Evolutionary conservation across 2,329 filamentous ascomycete species (phyloP), one percentile per base, ranked within the genome.

Genomic region (Alternaria brassicae): DNA sequence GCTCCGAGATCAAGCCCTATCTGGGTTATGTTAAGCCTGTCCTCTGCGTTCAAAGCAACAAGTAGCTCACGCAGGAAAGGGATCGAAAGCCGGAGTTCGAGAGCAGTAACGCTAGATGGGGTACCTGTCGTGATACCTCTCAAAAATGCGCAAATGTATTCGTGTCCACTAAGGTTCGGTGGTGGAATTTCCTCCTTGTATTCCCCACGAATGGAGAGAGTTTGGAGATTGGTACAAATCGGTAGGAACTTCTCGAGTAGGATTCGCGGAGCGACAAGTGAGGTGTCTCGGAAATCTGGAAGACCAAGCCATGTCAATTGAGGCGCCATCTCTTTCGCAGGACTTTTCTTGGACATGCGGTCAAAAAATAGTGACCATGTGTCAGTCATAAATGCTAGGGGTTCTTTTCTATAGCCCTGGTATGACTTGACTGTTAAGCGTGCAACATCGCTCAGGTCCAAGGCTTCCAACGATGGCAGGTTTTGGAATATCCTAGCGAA

Each of bases 1-100:
- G 70, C 69, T n/a, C 72, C 72, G 5, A 74, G 34, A 47, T 72
- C 72, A 15, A 74, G 60, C 3, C 68, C 69, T 15, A 73, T 62
- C 6, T 51, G 56, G 19, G 56, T 41, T 15, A 74, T 65, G 1
- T 28, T 28, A 2, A 58, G 56, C 17, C 13, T n/a, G 17, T 50
- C 27, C 21, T 50, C 25, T 23, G 37, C 12, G 19, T 40, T 10
- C 15, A 70, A n/a, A 23, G 51, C 52, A 27, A 52, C 25, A 3
- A 69, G 12, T 34, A 72, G 58, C 17, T 40, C 44, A 23, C 57
- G 48, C 7, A 71, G 19, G n/a, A 56, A 66, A n/a, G 53, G 55
- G 5, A 67, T 50, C 5, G 58, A 62, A 4, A 71, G 56, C n/a
- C 70, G 58, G 13, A 72, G 57, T 47, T 72, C 71, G 6, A 73